Base-by-base conservation (phyloP, 805 yeast genomes). In the Maudiozyma turicensis region DNA sequence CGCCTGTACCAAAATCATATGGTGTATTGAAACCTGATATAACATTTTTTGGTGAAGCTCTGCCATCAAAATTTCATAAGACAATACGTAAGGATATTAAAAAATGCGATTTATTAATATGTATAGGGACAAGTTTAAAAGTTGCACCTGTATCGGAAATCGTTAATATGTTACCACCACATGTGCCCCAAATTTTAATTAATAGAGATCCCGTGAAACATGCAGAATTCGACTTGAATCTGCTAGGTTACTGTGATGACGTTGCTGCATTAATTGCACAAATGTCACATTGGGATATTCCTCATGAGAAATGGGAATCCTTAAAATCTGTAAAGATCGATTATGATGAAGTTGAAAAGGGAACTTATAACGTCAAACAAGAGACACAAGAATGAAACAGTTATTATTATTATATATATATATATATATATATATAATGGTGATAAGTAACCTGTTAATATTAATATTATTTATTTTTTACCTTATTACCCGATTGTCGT, bases 11-110 rank as follows among this genome's bases (percentile, higher is more conserved):
- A 28, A 76, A 78, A 56, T 75, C 84, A 8, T 79, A 67, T 61
- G 96, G 96, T 13, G 91, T 88, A 3, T 74, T 86, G 76, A 89
- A 90, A 63, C 97, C 97, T 0, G 95, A 89, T 61, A 89, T 89
- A 52, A 88, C 95, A 0, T 89, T 89, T 60, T 89, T 89, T 57
- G 95, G 95, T 13, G 96, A 89, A 64, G 78, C 81, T 13, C 70
- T 89, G 50, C 96, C 96, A 1, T 71, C 72, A 11, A 66, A 73
- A 44, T 89, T 83, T 60, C 90, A 87, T 56, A 74, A 75, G 43
- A 63, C 71, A 32, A 75, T 82, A 31, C 69, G 71, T 40, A 73
- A 74, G 41, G 96, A 90, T 61, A 71, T 82, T 6, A 57, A 66
- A 15, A 71, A 76, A 40, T 86, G 95, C 66, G 97, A 90, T 65